phyloP scores from a whole-genome alignment of 306 rosid species.

The Quercus suber region DNA sequence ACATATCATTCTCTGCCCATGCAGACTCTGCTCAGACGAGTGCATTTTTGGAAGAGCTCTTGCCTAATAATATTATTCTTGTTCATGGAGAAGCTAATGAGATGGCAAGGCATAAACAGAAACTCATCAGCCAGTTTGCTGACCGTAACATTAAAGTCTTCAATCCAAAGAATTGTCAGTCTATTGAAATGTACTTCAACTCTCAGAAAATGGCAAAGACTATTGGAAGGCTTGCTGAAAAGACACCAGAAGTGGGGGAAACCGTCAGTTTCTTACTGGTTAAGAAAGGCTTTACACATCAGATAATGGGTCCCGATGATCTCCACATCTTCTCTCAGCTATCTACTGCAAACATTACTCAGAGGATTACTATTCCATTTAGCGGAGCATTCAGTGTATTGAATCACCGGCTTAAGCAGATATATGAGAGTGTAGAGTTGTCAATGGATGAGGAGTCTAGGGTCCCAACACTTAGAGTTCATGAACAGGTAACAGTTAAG shows the following conservation, averaged over 20 bases:
- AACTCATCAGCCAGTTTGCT: constrained; percentile 70
- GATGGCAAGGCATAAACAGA: constrained; percentile 97
- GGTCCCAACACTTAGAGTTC: constrained; percentile 61
- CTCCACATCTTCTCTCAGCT: constrained; percentile 92
- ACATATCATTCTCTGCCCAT: constrained; percentile 94
- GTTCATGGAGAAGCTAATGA: constrained; percentile 97
- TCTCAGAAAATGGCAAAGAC: constrained; percentile 95
- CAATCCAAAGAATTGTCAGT: constrained; percentile 90
- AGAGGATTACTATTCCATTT: constrained; percentile 84
- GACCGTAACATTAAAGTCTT: constrained; percentile 82
- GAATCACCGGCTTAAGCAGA: constrained; percentile 65
- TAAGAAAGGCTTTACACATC: constrained; percentile 88
- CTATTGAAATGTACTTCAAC: constrained; percentile 90
- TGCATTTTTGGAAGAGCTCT: constrained; percentile 88
- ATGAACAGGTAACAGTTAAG: constrained; percentile 68
- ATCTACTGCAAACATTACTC: constrained; percentile 70
- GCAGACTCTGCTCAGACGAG: constrained; percentile 94
- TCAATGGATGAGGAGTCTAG: constrained; percentile 79
- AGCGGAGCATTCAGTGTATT: constrained; percentile 59
- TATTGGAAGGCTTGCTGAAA: constrained; percentile 81
- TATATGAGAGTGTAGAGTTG: constrained; percentile 74
- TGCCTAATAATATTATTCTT: constrained; percentile 89
- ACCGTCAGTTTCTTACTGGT: constrained; percentile 74
- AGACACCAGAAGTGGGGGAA: constrained; percentile 69
- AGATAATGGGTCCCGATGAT: constrained; percentile 92